Evolutionary conservation across 805 yeast species (phyloP).

Genomic region (Candida taoyuanica): DNA sequence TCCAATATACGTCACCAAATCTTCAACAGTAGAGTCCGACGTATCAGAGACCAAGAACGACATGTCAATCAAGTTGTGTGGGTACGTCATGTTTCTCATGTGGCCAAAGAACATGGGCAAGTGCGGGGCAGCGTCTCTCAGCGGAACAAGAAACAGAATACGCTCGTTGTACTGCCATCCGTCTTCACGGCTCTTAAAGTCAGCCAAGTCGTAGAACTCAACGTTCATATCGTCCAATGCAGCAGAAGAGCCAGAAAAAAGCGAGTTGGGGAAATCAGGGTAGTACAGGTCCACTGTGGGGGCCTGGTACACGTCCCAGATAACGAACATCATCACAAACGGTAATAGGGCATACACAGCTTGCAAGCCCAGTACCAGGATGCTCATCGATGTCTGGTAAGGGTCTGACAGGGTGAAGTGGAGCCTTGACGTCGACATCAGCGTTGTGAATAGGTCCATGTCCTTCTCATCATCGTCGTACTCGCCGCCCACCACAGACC

Average conservation of each 20-base stretch:
- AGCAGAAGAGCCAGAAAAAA: slow-evolving; percentile 23
- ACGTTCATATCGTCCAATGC: slow-evolving; percentile 37
- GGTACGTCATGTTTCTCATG: slow-evolving; percentile 75
- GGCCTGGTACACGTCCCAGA: slow-evolving; percentile 12
- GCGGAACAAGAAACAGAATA: slow-evolving; percentile 80
- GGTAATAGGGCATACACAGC: slow-evolving; percentile 12
- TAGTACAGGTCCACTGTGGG: slow-evolving; percentile 19
- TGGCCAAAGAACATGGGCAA: slow-evolving; percentile 86
- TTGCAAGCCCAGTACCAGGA: slow-evolving; percentile 1
- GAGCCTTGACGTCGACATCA: not conserved
- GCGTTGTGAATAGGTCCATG: not conserved
- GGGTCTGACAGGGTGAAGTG: not conserved
- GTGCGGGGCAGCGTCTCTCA: slow-evolving; percentile 89
- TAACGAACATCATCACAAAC: slow-evolving; percentile 11
- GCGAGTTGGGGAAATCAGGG: slow-evolving; percentile 34
- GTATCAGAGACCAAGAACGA: slow-evolving; percentile 90
- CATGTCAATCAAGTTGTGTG: slow-evolving; percentile 77
- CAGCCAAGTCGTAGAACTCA: slow-evolving; percentile 66
- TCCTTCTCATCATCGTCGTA: not conserved
- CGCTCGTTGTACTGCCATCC: slow-evolving; percentile 83
- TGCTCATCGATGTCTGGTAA: not conserved
- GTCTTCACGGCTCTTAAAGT: slow-evolving; percentile 57
- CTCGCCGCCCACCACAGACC: not conserved
- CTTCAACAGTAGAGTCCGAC: slow-evolving; percentile 78
- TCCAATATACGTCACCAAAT: slow-evolving; percentile 50